These are phyloP conservation scores for Tetrapisispora nanseiensis DNA, from an alignment of 805 yeast genomes.

Conservation along the genomic window DNA sequence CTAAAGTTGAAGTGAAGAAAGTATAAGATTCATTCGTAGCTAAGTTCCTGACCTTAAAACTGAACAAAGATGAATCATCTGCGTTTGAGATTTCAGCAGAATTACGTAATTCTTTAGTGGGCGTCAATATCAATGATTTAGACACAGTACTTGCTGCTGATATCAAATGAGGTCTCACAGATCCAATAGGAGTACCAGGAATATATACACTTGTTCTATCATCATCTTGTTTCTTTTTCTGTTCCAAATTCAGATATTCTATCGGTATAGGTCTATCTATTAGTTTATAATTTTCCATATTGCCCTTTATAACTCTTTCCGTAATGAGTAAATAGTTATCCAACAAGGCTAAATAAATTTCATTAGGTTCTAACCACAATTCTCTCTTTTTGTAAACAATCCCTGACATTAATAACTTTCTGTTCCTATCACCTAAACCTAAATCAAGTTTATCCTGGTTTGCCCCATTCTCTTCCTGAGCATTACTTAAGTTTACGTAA, in stretches of 20 bases:
- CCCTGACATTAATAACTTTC: constrained; percentile 52
- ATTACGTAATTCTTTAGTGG: not conserved
- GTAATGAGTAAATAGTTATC: constrained; percentile 66
- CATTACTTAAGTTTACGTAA: constrained; percentile 15
- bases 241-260: constrained; percentile 46
- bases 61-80: constrained; percentile 10
- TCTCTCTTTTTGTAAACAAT: constrained; percentile 54
- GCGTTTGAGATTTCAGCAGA: constrained; percentile 12
- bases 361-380: constrained; percentile 46
- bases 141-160: constrained; percentile 18
- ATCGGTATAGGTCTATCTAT: constrained; percentile 53
- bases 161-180: constrained; percentile 16
- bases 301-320: constrained; percentile 39
- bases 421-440: constrained; percentile 41
- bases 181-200: constrained; percentile 13
- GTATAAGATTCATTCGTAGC: constrained; percentile 48
- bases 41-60: constrained; percentile 48
- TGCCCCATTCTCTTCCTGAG: not conserved
- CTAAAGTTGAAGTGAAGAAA: constrained; percentile 36
- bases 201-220: constrained; percentile 3
- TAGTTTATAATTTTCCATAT: constrained; percentile 31
- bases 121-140: constrained; percentile 7
- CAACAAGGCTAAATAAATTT: constrained; percentile 45
- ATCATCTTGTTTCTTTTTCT: constrained; percentile 23
- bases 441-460: constrained; percentile 30